Evolutionary conservation across 2,329 filamentous ascomycete species (phyloP).

Genomic region (Claviceps quebecensis): DNA sequence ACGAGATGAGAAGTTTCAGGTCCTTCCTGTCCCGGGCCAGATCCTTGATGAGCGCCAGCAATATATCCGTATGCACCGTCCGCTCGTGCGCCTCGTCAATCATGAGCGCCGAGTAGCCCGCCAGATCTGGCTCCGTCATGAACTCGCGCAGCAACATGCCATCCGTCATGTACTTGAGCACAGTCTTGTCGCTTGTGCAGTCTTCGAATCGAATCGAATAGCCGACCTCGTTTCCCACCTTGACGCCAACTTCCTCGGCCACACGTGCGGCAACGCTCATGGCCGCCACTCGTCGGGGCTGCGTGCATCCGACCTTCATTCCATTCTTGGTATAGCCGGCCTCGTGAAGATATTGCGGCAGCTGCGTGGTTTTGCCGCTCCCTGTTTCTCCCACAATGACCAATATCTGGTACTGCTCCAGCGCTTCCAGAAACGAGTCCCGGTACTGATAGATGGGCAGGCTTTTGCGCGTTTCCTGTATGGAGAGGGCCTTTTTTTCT

Average conservation of each 20-base stretch:
- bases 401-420: constrained; percentile 74
- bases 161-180: constrained; percentile 94
- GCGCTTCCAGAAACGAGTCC: constrained; percentile 71
- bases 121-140: constrained; percentile 73
- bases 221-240: constrained; percentile 82
- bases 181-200: constrained; percentile 76
- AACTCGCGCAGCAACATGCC: constrained; percentile 88
- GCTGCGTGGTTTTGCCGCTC: constrained; percentile 87
- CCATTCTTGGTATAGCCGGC: constrained; percentile 76
- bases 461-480: constrained; percentile 82
- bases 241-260: constrained; percentile 82
- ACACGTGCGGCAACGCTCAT: constrained; percentile 97
- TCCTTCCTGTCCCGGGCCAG: constrained; percentile 71
- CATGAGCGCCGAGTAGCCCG: constrained; percentile 77
- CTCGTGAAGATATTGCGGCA: constrained; percentile 88
- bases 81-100: constrained; percentile 96
- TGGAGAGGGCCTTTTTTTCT: constrained; percentile 74
- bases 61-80: constrained; percentile 79
- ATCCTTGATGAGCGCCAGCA: constrained; percentile 80
- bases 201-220: constrained; percentile 95
- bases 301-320: constrained; percentile 81
- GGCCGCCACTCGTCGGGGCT: constrained; percentile 86
- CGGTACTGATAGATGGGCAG: constrained; percentile 82
- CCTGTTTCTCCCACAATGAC: constrained; percentile 93
- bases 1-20: constrained; percentile 81